Evolutionary conservation across 108 stramenopile genomes (phyloP).

Genomic region (Pseudonitzschia delicatissima): DNA sequence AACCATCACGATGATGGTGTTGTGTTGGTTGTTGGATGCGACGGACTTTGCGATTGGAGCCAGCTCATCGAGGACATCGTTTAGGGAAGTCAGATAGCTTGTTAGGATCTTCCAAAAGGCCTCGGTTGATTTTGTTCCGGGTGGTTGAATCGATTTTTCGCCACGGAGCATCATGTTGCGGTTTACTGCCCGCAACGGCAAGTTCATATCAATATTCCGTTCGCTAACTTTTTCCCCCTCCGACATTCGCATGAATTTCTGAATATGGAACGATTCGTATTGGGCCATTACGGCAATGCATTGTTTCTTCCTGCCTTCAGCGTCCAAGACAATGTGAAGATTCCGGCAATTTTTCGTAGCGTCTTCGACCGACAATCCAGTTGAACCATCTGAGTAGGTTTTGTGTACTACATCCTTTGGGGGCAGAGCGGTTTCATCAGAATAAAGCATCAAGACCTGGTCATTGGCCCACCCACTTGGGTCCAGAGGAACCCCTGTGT

Average conservation of each 20-base stretch:
- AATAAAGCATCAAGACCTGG: slow-evolving; percentile 23
- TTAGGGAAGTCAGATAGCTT: slow-evolving; percentile 21
- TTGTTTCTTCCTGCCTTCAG: slow-evolving; percentile 26
- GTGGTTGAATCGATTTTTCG: slow-evolving; percentile 8
- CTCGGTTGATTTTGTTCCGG: slow-evolving; percentile 29
- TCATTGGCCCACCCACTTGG: background rate
- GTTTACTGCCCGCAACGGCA: slow-evolving; percentile 48
- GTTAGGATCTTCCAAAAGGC: slow-evolving; percentile 27
- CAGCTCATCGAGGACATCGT: slow-evolving; percentile 38
- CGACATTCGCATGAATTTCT: slow-evolving; percentile 62
- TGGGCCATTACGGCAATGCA: slow-evolving; percentile 71
- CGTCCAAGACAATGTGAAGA: slow-evolving; percentile 60
- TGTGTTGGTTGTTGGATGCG: slow-evolving; percentile 37
- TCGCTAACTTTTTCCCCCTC: background rate
- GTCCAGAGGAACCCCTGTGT: slow-evolving; percentile 29
- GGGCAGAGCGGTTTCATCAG: slow-evolving; percentile 16
- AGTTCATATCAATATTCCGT: slow-evolving; percentile 7
- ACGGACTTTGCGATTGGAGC: slow-evolving; percentile 49
- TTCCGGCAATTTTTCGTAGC: slow-evolving; percentile 67
- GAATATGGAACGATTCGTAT: slow-evolving; percentile 75
- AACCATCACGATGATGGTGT: slow-evolving; percentile 75
- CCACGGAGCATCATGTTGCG: slow-evolving; percentile 60
- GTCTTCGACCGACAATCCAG: slow-evolving; percentile 23
- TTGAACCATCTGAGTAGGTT: background rate
- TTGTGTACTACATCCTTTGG: slow-evolving; percentile 8